Evolutionary conservation across 2,329 filamentous ascomycete species (phyloP), one percentile per base, ranked within the genome.

Genomic region (Elsinoe arachidis): DNA sequence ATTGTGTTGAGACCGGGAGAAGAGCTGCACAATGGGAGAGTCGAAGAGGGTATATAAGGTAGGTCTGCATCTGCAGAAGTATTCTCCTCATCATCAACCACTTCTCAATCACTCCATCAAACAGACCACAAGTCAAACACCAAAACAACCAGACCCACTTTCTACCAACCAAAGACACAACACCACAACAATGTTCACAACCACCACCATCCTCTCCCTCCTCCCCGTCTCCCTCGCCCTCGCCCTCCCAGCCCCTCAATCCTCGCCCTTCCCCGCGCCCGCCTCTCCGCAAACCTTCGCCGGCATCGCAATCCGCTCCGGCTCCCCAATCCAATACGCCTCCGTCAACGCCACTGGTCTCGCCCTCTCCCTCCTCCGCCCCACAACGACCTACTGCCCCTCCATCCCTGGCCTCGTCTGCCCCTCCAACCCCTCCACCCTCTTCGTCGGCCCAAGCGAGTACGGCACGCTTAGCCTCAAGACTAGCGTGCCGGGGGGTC

Each of bases 261-360:
- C 46, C 9, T 26, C 58, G 9, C 57, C 59, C 17, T 41, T 57
- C 35, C 23, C 51, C 37, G 44, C 57, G 11, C 21, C 58, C 49
- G 43, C 54, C 2, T 43, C 55, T 11, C 37, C 44, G 14, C 47
- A 55, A 43, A 55, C 60, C 21, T 64, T 65, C 55, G 54, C 55
- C 53, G 61, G 61, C 44, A 39, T 63, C 33, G 58, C 62, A 57
- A 62, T 63, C 46, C 54, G 26, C 51, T 61, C 63, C 21, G 63
- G 60, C 52, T 59, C 58, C 21, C 33, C 44, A n/a, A 47, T 64
- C 21, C 62, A 63, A n/a, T 60, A 61, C 56, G 44, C 57, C 11
- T 49, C 60, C 23, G 51, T 66, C 56, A 63, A 58, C 59, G 58
- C 58, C 49, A 44, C 46, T 14, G 53, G 26, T 9, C 12, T 21